Evolutionary conservation across 805 yeast genomes (phyloP), one percentile per base, ranked within the genome.

Genomic region (Millerago galiae): DNA sequence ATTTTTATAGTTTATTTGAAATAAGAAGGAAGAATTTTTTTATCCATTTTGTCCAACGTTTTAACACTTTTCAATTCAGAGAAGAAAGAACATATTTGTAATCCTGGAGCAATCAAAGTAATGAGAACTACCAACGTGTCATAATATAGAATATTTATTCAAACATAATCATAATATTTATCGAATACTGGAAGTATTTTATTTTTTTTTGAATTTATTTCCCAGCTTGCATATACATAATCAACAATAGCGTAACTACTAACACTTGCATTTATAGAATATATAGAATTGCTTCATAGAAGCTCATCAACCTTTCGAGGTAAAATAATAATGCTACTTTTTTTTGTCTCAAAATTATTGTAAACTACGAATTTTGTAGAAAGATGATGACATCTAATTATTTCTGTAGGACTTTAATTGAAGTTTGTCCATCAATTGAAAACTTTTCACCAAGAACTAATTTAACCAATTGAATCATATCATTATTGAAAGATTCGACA

Each of bases 1-100:
- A 18, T 32, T 38, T 38, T 34, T 34, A 40, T 33, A 41, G 44
- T 41, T 36, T 32, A 35, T 32, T 36, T 41, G 44, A 41, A 41
- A 34, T 15, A n/a, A 15, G 40, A 37, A 25, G 35, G 29, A 24
- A 24, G 28, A 28, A 29, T 13, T 11, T 28, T 18, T 33, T 33
- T 12, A 35, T 21, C 26, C 15, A 11, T 34, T 34, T 34, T 21
- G 28, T 15, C 13, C 17, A 17, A 13, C 17, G 25, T 12, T 17
- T 18, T 17, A 12, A 9, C 21, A 29, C 14, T 29, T 29, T 29
- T 29, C 32, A n/a, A 14, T 10, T 26, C 17, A 16, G 25, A n/a
- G 27, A 26, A 26, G 38, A 25, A 8, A 14, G 13, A 14, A 27
- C 25, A 16, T 10, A 14, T 15, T 14, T 18, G 39, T 36, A 36